Evolutionary conservation across 1,284 basidiomycete species (phyloP).

Genomic region (Meira nashicola): DNA sequence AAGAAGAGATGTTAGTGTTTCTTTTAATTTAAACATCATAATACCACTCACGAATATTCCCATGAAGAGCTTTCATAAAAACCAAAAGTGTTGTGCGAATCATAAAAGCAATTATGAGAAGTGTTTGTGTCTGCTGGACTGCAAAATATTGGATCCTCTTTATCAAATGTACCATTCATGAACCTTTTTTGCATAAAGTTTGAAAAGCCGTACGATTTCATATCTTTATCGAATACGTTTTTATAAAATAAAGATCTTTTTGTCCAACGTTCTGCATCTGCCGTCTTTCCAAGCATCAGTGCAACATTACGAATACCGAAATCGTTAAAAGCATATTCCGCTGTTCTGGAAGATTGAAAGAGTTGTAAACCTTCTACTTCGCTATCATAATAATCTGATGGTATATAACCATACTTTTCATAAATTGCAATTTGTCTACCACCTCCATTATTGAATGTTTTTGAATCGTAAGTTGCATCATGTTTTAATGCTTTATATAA

Average conservation of each 20-base stretch:
- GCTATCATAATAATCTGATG: conserved; percentile 33
- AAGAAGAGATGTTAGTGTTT: too few relatives aligned
- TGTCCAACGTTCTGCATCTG: conserved; percentile 12
- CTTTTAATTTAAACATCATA: too few relatives aligned
- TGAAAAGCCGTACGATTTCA: conserved; percentile 26
- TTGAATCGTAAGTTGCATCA: conserved; percentile 53
- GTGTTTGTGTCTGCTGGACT: conserved; percentile 28
- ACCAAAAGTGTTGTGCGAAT: conserved; percentile 33
- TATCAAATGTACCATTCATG: conserved; percentile 30
- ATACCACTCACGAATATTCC: conserved; percentile 37
- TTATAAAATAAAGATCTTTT: conserved; percentile 28
- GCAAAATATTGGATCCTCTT: conserved; percentile 33
- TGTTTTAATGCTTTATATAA: conserved; percentile 32
- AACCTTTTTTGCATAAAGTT: conserved; percentile 37
- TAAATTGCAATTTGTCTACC: conserved; percentile 27
- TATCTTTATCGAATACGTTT: conserved; percentile 30
- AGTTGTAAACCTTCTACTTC: conserved; percentile 32
- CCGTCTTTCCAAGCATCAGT: conserved; percentile 21
- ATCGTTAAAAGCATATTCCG: conserved; percentile 55
- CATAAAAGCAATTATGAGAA: conserved; percentile 28
- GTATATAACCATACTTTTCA: conserved; percentile 33
- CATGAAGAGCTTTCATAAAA: conserved; percentile 35
- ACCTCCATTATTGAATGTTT: conserved; percentile 29
- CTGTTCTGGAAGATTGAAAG: conserved; percentile 34
- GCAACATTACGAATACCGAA: conserved; percentile 54